Evolutionary conservation across 1,139 yeast genomes (phyloP), one percentile per base, ranked within the genome.

Genomic region (Taiozyma sp.): DNA sequence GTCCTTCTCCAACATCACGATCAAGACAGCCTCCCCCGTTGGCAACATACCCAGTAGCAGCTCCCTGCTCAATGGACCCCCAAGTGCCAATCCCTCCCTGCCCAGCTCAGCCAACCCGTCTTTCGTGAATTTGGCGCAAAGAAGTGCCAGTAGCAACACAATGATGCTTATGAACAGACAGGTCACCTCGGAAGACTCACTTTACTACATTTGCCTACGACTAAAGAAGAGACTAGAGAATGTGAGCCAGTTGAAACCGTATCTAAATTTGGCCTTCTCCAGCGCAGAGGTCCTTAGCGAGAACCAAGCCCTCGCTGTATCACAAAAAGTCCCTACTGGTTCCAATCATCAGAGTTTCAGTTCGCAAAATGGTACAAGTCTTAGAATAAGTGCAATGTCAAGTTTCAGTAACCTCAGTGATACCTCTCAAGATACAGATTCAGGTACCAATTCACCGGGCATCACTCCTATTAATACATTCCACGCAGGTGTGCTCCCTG

Each of bases 401-500:
- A 56, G 48, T 7, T 54, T 57, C 43, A 58, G 62, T 46, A 56
- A 50, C 35, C 39, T 56, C 6, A 60, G 64, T 49, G 64, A 59
- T 22, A 61, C 56, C n/a, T 57, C 62, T 2, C 41, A 37, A 19
- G 41, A 37, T 19, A 37, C 41, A 10, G 19, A 19, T 11, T 37
- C 41, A 19, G 41, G 41, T 16, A 4, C 41, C 24, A 37, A 37
- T 9, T 37, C 41, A 10, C 14, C 41, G 7, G 41, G 41, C 10
- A 65, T 48, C 2, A 47, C 52, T 44, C 63, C 74, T 53, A 66
- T 77, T 49, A 75, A 73, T 56, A 85, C 93, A 0, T 85, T 83
- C 66, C 78, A 88, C 34, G 85, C 88, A 43, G 95, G 95, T 29
- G 83, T 84, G 21, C 69, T 85, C 46, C 95, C 95, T 3, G 85